Conservation (phyloP, 129 eudicot genomes). For the Centella asiatica region DNA sequence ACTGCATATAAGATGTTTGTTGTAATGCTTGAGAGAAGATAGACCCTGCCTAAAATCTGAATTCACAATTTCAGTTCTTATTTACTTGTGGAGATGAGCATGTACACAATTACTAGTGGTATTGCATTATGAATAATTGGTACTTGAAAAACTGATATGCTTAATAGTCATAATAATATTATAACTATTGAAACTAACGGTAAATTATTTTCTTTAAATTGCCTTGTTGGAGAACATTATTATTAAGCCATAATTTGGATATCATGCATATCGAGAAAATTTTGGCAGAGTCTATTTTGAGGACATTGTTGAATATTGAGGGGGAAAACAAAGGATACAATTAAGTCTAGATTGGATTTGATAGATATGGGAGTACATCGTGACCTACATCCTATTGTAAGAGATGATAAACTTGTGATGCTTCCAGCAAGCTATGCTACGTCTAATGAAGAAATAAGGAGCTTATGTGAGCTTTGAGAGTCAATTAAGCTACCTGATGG, state of each 20-base stretch:
- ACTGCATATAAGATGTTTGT: too few relatives aligned
- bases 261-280: constrained; percentile 16
- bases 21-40: too few relatives aligned
- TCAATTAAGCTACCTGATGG: constrained; percentile 11
- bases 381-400: not conserved
- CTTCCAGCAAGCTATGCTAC: constrained; percentile 3
- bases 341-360: constrained; percentile 11
- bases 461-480: constrained; percentile 9
- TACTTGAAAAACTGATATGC: too few relatives aligned
- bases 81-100: too few relatives aligned
- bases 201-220: not conserved
- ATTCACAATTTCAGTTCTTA: too few relatives aligned
- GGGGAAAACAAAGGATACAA: constrained; percentile 13
- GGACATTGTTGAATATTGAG: not conserved
- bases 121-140: too few relatives aligned
- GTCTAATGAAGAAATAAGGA: not conserved
- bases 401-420: not conserved
- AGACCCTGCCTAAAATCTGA: too few relatives aligned
- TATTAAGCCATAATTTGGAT: constrained; percentile 1
- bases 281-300: not conserved
- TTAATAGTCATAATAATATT: too few relatives aligned
- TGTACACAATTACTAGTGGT: too few relatives aligned
- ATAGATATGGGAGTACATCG: not conserved
- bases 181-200: too few relatives aligned
- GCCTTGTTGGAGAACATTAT: not conserved